Conservation (phyloP, 495 filamentous ascomycete species). For the Neurospora sublineolata region DNA sequence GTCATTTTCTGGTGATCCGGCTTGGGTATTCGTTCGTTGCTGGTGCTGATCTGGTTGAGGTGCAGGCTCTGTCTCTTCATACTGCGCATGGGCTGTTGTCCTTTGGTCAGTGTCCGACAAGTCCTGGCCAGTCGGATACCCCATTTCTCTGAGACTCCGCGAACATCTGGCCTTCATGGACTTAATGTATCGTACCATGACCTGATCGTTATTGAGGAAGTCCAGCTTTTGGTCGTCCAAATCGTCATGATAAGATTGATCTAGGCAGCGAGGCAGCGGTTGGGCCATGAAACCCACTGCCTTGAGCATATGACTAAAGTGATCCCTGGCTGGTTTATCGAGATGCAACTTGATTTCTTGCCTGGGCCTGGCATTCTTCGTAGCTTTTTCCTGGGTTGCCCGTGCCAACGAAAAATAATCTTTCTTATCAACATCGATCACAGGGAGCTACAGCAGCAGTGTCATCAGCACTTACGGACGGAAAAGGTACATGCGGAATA, state of each 20-base stretch:
- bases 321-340: not conserved
- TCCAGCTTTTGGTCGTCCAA: not conserved
- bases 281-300: not conserved
- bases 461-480: not conserved
- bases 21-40: not conserved
- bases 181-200: slow-evolving; percentile 1
- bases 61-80: not conserved
- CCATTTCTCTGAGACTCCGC: not conserved
- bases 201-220: slow-evolving; percentile 1
- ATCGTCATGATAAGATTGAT: slow-evolving; percentile 6
- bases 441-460: not conserved
- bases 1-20: not conserved
- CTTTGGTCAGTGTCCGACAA: not conserved
- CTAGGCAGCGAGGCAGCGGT: slow-evolving; percentile 1
- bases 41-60: not conserved
- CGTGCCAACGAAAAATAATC: not conserved
- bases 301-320: not conserved
- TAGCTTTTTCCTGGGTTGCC: not conserved
- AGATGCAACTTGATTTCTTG: not conserved
- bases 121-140: not conserved
- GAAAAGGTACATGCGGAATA: not conserved
- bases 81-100: not conserved
- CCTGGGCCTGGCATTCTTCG: not conserved
- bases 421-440: slow-evolving; percentile 3
- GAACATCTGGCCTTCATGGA: not conserved